phyloP scores from a whole-genome alignment of 225 moss, liverwort and hornwort species.

The Bryoerythrophyllum caledonicum region DNA sequence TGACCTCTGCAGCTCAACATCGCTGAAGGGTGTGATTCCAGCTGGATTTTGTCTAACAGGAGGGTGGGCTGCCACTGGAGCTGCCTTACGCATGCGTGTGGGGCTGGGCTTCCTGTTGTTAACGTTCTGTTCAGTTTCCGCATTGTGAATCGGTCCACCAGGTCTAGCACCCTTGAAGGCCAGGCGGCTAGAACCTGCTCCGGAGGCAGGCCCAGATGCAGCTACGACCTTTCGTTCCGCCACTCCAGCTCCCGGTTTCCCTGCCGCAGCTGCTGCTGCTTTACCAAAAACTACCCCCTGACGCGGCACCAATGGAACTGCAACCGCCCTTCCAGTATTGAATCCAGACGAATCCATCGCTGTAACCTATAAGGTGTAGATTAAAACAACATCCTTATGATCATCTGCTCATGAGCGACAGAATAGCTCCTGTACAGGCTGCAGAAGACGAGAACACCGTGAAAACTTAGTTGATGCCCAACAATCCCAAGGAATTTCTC shows the following conservation, averaged over 20 bases:
- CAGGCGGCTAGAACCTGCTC: slow-evolving; percentile 31
- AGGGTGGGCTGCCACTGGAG: slow-evolving; percentile 29
- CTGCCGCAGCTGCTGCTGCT: slow-evolving; percentile 47
- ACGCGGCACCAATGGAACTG: slow-evolving; percentile 50
- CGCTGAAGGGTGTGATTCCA: slow-evolving; percentile 22
- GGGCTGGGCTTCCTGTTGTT: slow-evolving; percentile 50
- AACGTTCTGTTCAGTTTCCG: slow-evolving; percentile 29
- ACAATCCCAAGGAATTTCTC: not conserved
- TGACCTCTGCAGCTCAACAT: slow-evolving; percentile 53
- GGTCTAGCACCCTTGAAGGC: slow-evolving; percentile 28
- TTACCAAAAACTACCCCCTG: slow-evolving; percentile 59
- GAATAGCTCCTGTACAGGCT: not conserved
- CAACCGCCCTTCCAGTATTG: slow-evolving; percentile 47
- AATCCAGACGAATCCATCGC: slow-evolving; percentile 57
- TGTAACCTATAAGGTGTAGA: slow-evolving; percentile 2
- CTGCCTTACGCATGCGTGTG: slow-evolving; percentile 40
- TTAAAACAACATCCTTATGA: slow-evolving; percentile 21
- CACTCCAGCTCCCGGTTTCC: slow-evolving; percentile 40
- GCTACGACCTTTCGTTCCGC: slow-evolving; percentile 8
- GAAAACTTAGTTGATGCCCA: not conserved
- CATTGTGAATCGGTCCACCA: slow-evolving; percentile 27
- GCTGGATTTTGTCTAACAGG: slow-evolving; percentile 21
- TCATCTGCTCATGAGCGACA: slow-evolving; percentile 23
- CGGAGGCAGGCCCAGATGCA: slow-evolving; percentile 30
- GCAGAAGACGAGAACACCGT: slow-evolving; percentile 11